These are phyloP conservation scores for Salvia miltiorrhiza DNA, from an alignment of 257 asterid genomes.

Conservation along the genomic window DNA sequence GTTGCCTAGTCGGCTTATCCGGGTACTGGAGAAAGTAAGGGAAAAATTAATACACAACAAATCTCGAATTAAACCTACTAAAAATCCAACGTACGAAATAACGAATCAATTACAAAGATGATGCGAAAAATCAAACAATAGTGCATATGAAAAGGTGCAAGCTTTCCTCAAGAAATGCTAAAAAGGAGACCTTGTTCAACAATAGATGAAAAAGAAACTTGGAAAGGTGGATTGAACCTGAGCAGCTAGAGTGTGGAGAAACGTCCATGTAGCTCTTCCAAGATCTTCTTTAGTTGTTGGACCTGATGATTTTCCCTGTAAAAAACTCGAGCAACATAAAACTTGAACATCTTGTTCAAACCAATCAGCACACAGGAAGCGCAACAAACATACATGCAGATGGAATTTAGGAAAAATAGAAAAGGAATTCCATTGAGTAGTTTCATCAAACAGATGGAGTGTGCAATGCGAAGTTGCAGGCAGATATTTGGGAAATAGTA, in stretches of 20 bases:
- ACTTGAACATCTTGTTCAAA: neutral
- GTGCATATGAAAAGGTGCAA: neutral
- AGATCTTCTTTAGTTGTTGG: conserved; percentile 86
- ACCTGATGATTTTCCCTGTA: conserved; percentile 47
- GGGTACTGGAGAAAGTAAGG: conserved; percentile 67
- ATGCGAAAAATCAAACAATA: neutral
- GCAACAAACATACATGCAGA: neutral
- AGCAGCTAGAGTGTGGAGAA: conserved; percentile 94
- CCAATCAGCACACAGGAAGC: neutral
- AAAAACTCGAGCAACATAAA: conserved; percentile 4
- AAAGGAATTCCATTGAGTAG: conserved; percentile 23
- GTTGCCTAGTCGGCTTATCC: conserved; percentile 93
- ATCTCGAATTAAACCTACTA: neutral
- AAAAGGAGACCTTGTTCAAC: neutral
- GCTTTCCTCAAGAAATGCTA: neutral
- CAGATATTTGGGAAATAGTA: neutral
- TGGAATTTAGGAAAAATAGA: neutral
- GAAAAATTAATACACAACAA: neutral
- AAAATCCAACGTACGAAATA: neutral
- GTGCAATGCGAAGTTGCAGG: neutral
- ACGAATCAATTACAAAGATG: neutral
- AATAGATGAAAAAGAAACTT: neutral
- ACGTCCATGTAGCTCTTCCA: conserved; percentile 96
- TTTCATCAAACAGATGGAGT: conserved; percentile 56
- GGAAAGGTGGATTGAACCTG: conserved; percentile 48